Evolutionary conservation across 495 filamentous ascomycete species (phyloP).

Genomic region (Daldinia childiae): DNA sequence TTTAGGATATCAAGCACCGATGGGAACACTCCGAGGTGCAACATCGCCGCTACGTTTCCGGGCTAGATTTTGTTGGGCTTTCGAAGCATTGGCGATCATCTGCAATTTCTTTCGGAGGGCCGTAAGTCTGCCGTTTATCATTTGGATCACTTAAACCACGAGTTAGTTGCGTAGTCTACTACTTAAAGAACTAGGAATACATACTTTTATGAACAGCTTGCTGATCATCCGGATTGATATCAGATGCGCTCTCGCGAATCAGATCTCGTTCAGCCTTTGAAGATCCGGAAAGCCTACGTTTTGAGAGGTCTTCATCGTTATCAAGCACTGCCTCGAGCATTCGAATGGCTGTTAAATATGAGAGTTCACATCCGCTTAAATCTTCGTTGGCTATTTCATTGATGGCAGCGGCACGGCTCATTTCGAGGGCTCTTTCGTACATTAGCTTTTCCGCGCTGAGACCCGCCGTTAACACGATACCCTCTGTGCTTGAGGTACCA

Average conservation of each 20-base stretch:
- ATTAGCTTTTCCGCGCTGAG: constrained; percentile 96
- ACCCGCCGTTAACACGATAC: constrained; percentile 68
- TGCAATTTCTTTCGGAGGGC: constrained; percentile 56
- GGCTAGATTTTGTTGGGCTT: constrained; percentile 46
- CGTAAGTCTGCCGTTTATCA: constrained; percentile 53
- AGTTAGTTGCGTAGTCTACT: constrained; percentile 24
- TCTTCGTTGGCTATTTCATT: constrained; percentile 95
- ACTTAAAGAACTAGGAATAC: constrained; percentile 8
- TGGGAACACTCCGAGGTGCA: constrained; percentile 54
- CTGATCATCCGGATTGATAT: constrained; percentile 77
- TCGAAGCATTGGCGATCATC: constrained; percentile 55
- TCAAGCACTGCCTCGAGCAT: constrained; percentile 96
- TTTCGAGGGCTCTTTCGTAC: constrained; percentile 96
- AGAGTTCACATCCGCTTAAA: constrained; percentile 87
- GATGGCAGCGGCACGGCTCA: constrained; percentile 93
- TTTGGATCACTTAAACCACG: constrained; percentile 53
- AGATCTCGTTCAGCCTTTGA: constrained; percentile 55
- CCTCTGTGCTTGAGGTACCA: constrained; percentile 66
- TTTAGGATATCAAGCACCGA: constrained; percentile 45
- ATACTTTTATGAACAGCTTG: constrained; percentile 74
- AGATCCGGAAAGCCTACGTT: constrained; percentile 49
- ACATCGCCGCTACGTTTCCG: constrained; percentile 58
- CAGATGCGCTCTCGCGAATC: constrained; percentile 58
- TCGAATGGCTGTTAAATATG: constrained; percentile 87
- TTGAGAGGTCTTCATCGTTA: constrained; percentile 73